Conservation (phyloP, 116 monocot genomes). For the Papilionanthe hybrid region DNA sequence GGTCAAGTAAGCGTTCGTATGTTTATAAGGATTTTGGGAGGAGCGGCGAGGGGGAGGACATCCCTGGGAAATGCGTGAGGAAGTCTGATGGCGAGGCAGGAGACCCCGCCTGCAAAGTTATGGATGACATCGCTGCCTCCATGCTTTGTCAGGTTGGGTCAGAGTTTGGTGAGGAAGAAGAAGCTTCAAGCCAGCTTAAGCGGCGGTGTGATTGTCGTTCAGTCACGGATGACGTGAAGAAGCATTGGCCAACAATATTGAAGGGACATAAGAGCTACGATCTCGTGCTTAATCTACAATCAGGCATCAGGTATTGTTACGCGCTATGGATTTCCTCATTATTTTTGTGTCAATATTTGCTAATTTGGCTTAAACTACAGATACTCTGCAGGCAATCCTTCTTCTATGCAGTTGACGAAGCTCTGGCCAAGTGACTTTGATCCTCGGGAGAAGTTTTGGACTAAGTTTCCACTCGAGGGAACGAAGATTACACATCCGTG, state of each 20-base stretch:
- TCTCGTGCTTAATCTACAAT: conserved; percentile 65
- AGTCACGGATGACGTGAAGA: conserved; percentile 42
- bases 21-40: background rate
- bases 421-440: conserved; percentile 46
- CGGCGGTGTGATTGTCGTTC: conserved; percentile 38
- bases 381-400: conserved; percentile 39
- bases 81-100: conserved; percentile 42
- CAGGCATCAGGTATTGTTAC: conserved; percentile 64
- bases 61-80: conserved; percentile 39
- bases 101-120: conserved; percentile 41
- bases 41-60: conserved; percentile 6
- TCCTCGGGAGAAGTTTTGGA: conserved; percentile 52
- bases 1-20: conserved; percentile 21
- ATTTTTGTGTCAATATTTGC: background rate
- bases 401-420: conserved; percentile 17
- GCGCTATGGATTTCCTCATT: background rate
- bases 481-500: conserved; percentile 51
- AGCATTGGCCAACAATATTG: conserved; percentile 62
- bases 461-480: conserved; percentile 50
- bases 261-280: conserved; percentile 94
- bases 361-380: conserved; percentile 19
- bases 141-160: conserved; percentile 38
- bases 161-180: conserved; percentile 10
- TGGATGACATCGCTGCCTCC: conserved; percentile 29
- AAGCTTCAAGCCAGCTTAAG: background rate